Conservation (phyloP, 805 yeast species). For the Myxozyma nipponensis region DNA sequence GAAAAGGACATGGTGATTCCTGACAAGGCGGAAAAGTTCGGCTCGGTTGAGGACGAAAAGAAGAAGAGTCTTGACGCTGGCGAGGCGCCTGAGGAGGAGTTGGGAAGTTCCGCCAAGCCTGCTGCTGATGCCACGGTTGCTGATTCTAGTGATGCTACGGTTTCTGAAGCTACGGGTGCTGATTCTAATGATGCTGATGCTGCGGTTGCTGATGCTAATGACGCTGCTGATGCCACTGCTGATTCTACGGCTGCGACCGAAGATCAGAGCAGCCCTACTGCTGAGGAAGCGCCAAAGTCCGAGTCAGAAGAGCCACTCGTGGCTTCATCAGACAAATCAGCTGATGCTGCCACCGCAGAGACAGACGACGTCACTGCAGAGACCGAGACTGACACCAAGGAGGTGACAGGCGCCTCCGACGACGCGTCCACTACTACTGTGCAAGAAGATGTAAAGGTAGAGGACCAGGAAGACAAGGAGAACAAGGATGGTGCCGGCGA, state of each 20-base stretch:
- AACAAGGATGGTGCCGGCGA: neutral
- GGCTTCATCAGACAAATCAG: neutral
- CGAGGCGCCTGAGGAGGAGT: neutral
- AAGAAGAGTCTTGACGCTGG: constrained; percentile 1
- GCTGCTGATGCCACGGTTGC: neutral
- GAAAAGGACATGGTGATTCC: neutral
- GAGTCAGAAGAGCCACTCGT: neutral
- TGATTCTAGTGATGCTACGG: neutral
- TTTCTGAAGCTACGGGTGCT: neutral
- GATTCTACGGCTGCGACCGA: neutral
- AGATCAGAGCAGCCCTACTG: neutral
- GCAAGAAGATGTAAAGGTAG: no score
- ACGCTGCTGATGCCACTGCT: neutral
- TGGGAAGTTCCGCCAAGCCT: neutral
- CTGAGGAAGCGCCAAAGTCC: neutral
- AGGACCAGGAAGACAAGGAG: neutral
- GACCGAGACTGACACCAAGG: neutral
- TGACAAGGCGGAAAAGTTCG: neutral
- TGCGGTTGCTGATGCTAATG: neutral
- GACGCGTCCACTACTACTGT: no score
- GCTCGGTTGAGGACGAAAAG: constrained; percentile 1
- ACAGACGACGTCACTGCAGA: neutral
- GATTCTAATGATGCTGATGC: neutral
- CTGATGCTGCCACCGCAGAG: neutral
- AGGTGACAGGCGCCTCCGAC: neutral